Evolutionary conservation across 805 yeast species (phyloP), one percentile per base, ranked within the genome.

Genomic region (Saturnispora gosingensis): DNA sequence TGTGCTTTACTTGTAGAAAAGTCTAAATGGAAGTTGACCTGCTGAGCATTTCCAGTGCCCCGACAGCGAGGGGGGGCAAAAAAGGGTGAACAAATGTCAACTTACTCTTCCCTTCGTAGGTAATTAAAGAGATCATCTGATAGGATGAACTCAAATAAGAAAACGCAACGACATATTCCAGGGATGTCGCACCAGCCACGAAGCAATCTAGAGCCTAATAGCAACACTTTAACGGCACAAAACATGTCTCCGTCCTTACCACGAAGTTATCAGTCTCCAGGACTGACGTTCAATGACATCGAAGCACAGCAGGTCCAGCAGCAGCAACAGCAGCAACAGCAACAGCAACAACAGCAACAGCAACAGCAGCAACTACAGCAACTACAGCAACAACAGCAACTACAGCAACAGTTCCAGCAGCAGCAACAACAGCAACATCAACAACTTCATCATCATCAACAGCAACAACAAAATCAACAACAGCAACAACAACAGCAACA

Each of bases 41-140:
- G 49, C 49, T 46, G 49, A 46, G 49, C 49, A 36, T 6, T 11
- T 34, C 34, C 22, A 6, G 13, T 13, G 22, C 42, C 42, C 42
- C 42, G 24, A 20, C 9, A 18, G 42, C 13, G 42, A 38, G 24
- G 22, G 42, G 42, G 42, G 25, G 9, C 9, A 8, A 25, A 18
- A 36, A 38, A 20, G 22, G 16, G 42, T 16, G 20, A 18, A 38
- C 20, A n/a, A 38, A 38, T 38, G 20, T 15, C 46, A 43, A 11
- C 32, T 27, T 43, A 22, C 32, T 25, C 46, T 43, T 43, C 24
- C 36, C 35, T 15, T n/a, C 34, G n/a, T 18, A 38, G 8, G 15
- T 7, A 38, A 11, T 38, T 16, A 16, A 10, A 38, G 22, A 38
- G 25, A 38, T 18, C 42, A 38, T 18, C 42, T 16, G 42, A 38